Conservation (phyloP, 2,329 filamentous ascomycete species). For the Curvularia lunata region DNA sequence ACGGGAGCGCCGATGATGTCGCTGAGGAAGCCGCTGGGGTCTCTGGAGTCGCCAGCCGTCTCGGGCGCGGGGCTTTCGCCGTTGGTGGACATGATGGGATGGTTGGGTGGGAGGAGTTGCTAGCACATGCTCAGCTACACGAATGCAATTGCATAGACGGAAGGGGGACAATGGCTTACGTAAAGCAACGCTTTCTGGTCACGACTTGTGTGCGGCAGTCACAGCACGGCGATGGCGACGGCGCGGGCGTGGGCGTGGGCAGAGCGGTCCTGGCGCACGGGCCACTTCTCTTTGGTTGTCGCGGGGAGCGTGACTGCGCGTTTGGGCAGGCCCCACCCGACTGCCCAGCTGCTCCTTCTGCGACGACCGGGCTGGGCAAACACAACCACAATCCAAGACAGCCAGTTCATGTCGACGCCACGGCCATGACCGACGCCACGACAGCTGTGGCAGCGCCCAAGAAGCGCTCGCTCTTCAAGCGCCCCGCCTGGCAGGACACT, state of each 20-base stretch:
- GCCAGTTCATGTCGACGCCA: too few relatives aligned
- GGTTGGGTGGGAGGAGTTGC: conserved; percentile 7
- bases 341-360: background rate
- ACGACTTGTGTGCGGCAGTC: too few relatives aligned
- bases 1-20: conserved; percentile 95
- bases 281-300: conserved; percentile 13
- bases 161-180: background rate
- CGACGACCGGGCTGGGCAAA: background rate
- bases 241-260: too few relatives aligned
- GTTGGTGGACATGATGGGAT: conserved; percentile 56
- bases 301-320: conserved; percentile 45
- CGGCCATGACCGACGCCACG: conserved; percentile 39
- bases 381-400: too few relatives aligned
- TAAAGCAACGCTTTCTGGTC: too few relatives aligned
- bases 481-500: conserved; percentile 57
- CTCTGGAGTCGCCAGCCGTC: conserved; percentile 76
- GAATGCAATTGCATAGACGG: background rate
- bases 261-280: conserved; percentile 25
- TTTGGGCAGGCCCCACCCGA: conserved; percentile 15
- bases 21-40: conserved; percentile 90
- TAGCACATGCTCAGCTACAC: background rate
- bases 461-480: conserved; percentile 63
- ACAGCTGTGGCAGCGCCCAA: conserved; percentile 36
- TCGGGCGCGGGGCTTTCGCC: conserved; percentile 65
- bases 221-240: too few relatives aligned